Evolutionary conservation across 106 monocot species (phyloP), one percentile per base, ranked within the genome.

Genomic region (Iris macrosiphon): DNA sequence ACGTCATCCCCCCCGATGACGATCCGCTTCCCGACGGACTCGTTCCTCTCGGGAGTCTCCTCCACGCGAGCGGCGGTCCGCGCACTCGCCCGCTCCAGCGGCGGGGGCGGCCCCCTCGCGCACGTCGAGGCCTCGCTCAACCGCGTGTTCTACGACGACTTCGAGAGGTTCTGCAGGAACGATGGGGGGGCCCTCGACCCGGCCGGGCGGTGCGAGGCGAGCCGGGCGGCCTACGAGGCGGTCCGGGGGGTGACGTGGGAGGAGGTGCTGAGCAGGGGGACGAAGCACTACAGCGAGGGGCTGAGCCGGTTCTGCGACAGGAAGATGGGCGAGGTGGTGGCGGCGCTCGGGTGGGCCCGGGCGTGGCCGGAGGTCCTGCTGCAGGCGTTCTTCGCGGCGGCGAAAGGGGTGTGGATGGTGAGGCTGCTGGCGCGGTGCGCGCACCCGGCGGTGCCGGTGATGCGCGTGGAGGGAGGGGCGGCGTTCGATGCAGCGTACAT

Each of bases 241-340:
- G 60, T 95, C 11, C 68, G 60, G 35, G 68, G 31, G 38, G 42
- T 95, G 24, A 60, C 62, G 0, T 95, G 95, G 95, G 95, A 89
- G 0, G 85, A 95, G 30, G 95, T 95, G 12, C 53, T 95, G 42
- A 74, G 62, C 44, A 69, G 61, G 33, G 95, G 95, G 7, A 95
- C 95, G n/a, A 60, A 56, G 40, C 74, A 85, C 63, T 82, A 74
- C 79, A 82, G 85, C 62, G 76, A 85, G 49, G 79, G 82, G 5
- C 57, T 95, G 48, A 95, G 95, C 63, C 59, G 65, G 49, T 95
- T 95, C 60, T 95, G 95, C 62, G 95, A 95, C 65, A 31, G 72
- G 52, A 78, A 76, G 64, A 95, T 95, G 95, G 76, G 85, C 59
- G 82, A 85, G 45, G 75, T 95, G 39, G 85, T 73, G 12, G 72